These are phyloP conservation scores for Abelmoschus esculentus DNA, from an alignment of 345 rosid species.

Conservation along the genomic window DNA sequence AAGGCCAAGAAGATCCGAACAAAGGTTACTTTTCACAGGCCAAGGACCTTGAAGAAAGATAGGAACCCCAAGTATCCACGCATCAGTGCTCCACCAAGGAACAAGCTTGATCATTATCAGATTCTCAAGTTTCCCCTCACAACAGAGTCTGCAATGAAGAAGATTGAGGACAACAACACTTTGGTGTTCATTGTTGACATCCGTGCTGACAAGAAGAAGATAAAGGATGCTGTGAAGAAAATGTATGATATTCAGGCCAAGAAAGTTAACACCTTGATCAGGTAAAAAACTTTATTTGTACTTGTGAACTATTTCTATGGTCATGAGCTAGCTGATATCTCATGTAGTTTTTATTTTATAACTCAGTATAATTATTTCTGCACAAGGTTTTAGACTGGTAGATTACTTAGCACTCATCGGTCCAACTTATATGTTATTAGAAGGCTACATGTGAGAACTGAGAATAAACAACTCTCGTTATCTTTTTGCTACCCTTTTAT, in stretches of 20 bases:
- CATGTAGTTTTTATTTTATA: background rate
- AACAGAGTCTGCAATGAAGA: constrained; percentile 91
- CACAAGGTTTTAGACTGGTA: background rate
- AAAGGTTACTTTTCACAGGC: constrained; percentile 85
- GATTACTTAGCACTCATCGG: background rate
- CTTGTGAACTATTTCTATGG: background rate
- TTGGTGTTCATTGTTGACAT: constrained; percentile 92
- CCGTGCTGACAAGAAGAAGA: constrained; percentile 89
- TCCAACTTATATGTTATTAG: background rate
- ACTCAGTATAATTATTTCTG: too few relatives aligned
- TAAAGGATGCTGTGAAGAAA: constrained; percentile 83
- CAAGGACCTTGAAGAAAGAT: constrained; percentile 73
- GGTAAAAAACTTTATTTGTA: constrained; percentile 28
- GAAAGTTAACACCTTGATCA: constrained; percentile 92
- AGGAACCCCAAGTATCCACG: constrained; percentile 74
- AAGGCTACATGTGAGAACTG: background rate
- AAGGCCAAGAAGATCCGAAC: constrained; percentile 70
- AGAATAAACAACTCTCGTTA: background rate
- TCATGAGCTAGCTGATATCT: background rate
- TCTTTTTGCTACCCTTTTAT: background rate
- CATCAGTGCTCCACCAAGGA: constrained; percentile 72
- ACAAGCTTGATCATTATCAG: constrained; percentile 87
- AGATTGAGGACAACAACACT: constrained; percentile 93
- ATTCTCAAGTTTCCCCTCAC: constrained; percentile 89
- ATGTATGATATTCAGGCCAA: constrained; percentile 89